Conservation (phyloP, 768 basidiomycete genomes). For the Boletus bicolor region DNA sequence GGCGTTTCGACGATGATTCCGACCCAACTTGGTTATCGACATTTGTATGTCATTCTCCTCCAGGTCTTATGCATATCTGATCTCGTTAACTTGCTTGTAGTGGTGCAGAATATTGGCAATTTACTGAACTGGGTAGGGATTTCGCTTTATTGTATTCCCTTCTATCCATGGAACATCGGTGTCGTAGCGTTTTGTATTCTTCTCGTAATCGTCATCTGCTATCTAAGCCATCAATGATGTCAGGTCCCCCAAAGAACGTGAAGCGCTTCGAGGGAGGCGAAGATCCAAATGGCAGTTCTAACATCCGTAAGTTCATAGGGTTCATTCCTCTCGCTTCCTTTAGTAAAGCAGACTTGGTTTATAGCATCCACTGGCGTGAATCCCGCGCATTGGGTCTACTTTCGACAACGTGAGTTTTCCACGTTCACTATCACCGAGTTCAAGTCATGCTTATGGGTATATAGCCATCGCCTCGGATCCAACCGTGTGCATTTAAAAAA, state of each 20-base stretch:
- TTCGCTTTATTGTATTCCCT: not conserved
- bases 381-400: conserved; percentile 44
- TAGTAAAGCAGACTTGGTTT: not conserved
- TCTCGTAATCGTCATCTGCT: not conserved
- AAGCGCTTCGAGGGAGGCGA: conserved; percentile 43
- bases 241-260: conserved; percentile 34
- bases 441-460: conserved; percentile 3
- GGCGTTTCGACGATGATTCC: conserved; percentile 53
- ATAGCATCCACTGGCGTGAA: conserved; percentile 48
- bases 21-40: conserved; percentile 43
- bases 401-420: conserved; percentile 39
- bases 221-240: not conserved
- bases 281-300: conserved; percentile 46
- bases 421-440: not conserved
- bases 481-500: conserved; percentile 28
- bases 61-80: conserved; percentile 15
- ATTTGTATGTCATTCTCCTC: conserved; percentile 33
- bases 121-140: conserved; percentile 37
- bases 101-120: conserved; percentile 47
- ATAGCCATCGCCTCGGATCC: conserved; percentile 33
- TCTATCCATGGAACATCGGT: not conserved
- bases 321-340: not conserved
- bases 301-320: conserved; percentile 36
- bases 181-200: not conserved
- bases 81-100: conserved; percentile 15